phyloP scores from a whole-genome alignment of 2,329 filamentous ascomycete genomes.

The Monilinia laxa region DNA sequence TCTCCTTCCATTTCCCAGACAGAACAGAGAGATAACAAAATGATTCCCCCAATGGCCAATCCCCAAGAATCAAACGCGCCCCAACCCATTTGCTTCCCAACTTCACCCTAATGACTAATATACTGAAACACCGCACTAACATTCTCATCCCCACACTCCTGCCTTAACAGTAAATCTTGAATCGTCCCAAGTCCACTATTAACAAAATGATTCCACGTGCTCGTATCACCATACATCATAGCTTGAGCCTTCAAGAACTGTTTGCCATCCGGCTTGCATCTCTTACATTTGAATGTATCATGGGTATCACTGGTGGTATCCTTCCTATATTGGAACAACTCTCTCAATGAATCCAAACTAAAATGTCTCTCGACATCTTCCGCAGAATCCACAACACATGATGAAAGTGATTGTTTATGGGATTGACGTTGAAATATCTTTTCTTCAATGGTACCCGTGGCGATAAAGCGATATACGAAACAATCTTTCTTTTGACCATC shows the following conservation, averaged over 20 bases:
- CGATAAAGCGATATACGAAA: slow-evolving; percentile 99
- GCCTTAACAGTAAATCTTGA: slow-evolving; percentile 85
- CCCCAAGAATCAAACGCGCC: background rate
- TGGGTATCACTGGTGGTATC: slow-evolving; percentile 91
- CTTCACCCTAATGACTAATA: slow-evolving; percentile 70
- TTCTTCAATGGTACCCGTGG: slow-evolving; percentile 95
- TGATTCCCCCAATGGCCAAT: background rate
- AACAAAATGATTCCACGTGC: slow-evolving; percentile 98
- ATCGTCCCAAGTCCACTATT: slow-evolving; percentile 79
- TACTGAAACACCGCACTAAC: slow-evolving; percentile 98
- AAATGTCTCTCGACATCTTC: slow-evolving; percentile 98
- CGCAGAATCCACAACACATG: slow-evolving; percentile 91
- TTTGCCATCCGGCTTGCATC: slow-evolving; percentile 82
- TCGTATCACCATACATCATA: slow-evolving; percentile 96
- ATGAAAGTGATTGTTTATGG: slow-evolving; percentile 95
- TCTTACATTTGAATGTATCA: slow-evolving; percentile 97
- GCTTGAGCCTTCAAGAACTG: slow-evolving; percentile 89
- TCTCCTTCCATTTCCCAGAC: background rate
- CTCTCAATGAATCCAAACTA: slow-evolving; percentile 82
- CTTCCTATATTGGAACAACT: slow-evolving; percentile 89
- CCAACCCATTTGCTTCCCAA: background rate
- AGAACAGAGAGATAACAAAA: background rate
- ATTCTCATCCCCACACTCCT: slow-evolving; percentile 74
- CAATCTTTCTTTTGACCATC: slow-evolving; percentile 99
- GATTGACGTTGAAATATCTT: slow-evolving; percentile 99